Evolutionary conservation across 345 rosid species (phyloP), one percentile per base, ranked within the genome.

Genomic region (Hibiscus trionum): DNA sequence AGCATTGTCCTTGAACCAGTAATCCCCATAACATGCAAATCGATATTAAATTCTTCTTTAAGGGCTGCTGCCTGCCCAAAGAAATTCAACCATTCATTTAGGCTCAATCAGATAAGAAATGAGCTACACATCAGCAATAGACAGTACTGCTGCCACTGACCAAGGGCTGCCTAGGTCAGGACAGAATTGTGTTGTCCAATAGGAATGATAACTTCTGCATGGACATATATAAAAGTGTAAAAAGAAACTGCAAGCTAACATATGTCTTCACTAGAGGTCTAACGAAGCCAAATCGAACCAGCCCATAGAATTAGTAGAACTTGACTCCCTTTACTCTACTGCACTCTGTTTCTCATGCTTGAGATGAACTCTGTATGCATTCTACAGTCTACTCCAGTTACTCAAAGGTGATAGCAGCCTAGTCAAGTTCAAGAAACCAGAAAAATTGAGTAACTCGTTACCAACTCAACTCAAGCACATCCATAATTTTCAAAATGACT

Each of bases 1-100:
- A 91, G 84, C 99, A 96, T 96, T 65, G 76, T 80, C 60, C 80
- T 85, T 26, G 95, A 84, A 77, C 98, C 88, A 63, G 85, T 87
- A 80, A 96, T 88, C 73, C 99, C 99, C 97, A 96, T 75, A 53
- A 96, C 97, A 71, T 97, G 97, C 81, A 93, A 79, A 80, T 96
- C 99, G 77, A 96, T 96, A 76, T 93, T 96, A 68, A 91, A 93
- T 60, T 93, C 98, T 80, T 93, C 94, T 84, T 96, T 96, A 15
- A 93, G 98, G 66, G 86, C 83, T n/a, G 77, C 97, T 72, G 94
- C 90, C 99, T 89, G 90, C 77, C 74, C 77, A 77, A 82, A 67
- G 47, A 82, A 67, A 47, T 72, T 55, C 17, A 66, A 27, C 4
- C 49, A 55, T 31, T 37, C 37, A 35, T 58, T 69, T 49, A 74